Conservation (phyloP, 768 basidiomycete species). For the Mycena chlorophos region DNA sequence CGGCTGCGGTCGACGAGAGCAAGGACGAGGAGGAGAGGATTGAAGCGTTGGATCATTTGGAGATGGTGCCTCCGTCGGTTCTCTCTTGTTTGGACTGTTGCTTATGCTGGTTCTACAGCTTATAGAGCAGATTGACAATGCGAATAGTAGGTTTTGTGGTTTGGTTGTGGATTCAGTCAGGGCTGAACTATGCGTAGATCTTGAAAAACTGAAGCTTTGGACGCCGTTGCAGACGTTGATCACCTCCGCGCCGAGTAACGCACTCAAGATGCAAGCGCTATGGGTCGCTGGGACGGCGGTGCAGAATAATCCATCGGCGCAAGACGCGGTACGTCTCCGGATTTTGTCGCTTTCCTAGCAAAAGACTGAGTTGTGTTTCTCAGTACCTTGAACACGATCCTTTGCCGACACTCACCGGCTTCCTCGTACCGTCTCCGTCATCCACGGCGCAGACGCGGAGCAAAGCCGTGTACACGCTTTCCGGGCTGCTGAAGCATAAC, state of each 20-base stretch:
- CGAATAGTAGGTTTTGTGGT: conserved; percentile 62
- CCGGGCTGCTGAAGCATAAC: conserved; percentile 78
- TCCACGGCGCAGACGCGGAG: conserved; percentile 59
- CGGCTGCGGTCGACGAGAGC: conserved; percentile 56
- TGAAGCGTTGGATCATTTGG: conserved; percentile 76
- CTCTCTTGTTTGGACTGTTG: neutral
- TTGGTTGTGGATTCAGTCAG: neutral
- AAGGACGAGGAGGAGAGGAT: conserved; percentile 60
- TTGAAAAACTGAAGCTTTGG: conserved; percentile 79
- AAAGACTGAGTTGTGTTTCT: neutral
- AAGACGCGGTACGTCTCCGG: conserved; percentile 57
- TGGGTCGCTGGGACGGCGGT: conserved; percentile 91
- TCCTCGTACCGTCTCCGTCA: conserved; percentile 52
- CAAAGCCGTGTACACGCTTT: conserved; percentile 83
- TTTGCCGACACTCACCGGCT: conserved; percentile 59
- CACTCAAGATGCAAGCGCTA: conserved; percentile 64
- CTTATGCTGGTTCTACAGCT: conserved; percentile 47
- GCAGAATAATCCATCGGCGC: conserved; percentile 87
- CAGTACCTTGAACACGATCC: conserved; percentile 72
- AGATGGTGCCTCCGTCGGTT: conserved; percentile 61
- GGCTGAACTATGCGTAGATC: conserved; percentile 46
- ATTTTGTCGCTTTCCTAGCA: neutral
- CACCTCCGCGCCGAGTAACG: conserved; percentile 52
- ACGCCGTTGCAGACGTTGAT: conserved; percentile 68
- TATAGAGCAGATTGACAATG: conserved; percentile 88